Evolutionary conservation across 495 filamentous ascomycete genomes (phyloP), one percentile per base, ranked within the genome.

Genomic region (Xylaria palmicola): DNA sequence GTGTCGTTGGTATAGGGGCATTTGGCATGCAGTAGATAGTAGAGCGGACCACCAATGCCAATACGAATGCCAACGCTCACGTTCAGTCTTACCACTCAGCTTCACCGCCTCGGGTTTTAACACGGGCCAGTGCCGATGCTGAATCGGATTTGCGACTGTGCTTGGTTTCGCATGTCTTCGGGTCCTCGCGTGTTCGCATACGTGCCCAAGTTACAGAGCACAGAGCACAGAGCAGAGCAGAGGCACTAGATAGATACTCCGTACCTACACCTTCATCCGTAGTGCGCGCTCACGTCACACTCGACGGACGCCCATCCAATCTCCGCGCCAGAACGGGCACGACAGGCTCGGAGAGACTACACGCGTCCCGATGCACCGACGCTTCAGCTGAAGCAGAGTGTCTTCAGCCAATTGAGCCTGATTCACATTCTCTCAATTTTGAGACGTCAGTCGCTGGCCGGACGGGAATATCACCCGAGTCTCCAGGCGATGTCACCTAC

Each of bases 331-430:
- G 15, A 27, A 27, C 27, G 29, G 26, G 53, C 24, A 17, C 9
- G 53, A 27, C 39, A 56, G 53, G 27, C 53, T 22, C 24, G 7
- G 26, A 56, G 53, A 24, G 39, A 39, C n/a, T 22, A 43, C 27
- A 34, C 53, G 29, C 13, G 13, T 51, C 29, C n/a, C 4, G 20
- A 53, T 53, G 50, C 30, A 26, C 50, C 50, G 50, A 53, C 19
- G 26, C 26, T 19, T 32, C 39, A 56, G 53, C 37, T 56, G 53
- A 44, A 56, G 53, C 37, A 27, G 24, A 7, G 39, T 1, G 17
- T 17, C 53, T 56, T 40, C 37, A 56, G 32, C 53, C 53, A 44
- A 43, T 43, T 44, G 53, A 56, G 39, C 53, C 53, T 44, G 53
- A 56, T 56, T 43, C 32, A 5, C 22, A 40, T 44, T 29, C 24